Evolutionary conservation across 2,329 filamentous ascomycete species (phyloP), one percentile per base, ranked within the genome.

Genomic region (Clonostachys byssicola): DNA sequence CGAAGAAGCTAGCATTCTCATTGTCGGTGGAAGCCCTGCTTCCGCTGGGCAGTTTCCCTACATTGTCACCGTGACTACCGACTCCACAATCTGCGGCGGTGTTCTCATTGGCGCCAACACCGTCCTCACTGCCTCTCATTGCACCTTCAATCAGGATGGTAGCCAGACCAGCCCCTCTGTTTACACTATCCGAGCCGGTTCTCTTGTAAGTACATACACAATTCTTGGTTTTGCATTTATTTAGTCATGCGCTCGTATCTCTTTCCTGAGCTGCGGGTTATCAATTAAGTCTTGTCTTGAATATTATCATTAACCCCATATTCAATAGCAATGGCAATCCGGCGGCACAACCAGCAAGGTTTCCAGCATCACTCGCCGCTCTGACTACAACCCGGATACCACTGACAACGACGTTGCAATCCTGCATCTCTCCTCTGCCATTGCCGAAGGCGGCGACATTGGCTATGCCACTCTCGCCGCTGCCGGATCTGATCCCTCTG

Each of bases 101-200:
- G 45, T 53, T 12, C 51, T 64, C 17, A 20, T 64, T 40, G 59
- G 61, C 49, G 55, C 59, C 51, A 54, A 57, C 48, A 64, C 60
- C 16, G 61, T 64, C 48, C 5, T 64, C 44, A 64, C 61, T 6
- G 61, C 61, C 10, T 60, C 54, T 17, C 61, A 64, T 51, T 64
- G 60, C 52, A 53, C 57, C 16, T 43, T 38, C 4, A 55, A 48
- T 23, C 40, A 50, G 40, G 41, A 41, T 18, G 47, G 54, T 17
- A 48, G 51, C 9, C 12, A 16, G 18, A 52, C 60, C 47, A 43
- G 39, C 7, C 23, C 23, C 3, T 30, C 23, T 30, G 23, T 30
- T 10, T 30, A 30, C 9, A 30, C 23, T 30, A 51, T 64, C 50
- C 61, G 61, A 41, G 61, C 59, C 18, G 61, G 61, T 16, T 54